Evolutionary conservation across 768 basidiomycete genomes (phyloP).

Genomic region (Wakefieldia striispora): DNA sequence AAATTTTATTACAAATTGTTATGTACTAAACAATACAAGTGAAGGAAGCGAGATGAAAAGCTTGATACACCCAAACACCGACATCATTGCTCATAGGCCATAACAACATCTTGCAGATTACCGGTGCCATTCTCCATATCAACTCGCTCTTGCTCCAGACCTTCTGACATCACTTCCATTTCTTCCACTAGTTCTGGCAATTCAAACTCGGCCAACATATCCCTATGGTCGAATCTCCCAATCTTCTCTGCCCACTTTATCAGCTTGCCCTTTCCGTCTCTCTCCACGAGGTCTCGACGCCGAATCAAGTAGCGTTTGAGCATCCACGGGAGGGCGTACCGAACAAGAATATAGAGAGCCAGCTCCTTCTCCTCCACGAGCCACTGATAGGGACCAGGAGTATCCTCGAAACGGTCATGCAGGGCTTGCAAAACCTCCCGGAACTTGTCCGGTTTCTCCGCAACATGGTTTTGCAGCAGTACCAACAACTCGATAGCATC

Average conservation of each 20-base stretch:
- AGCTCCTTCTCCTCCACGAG: slow-evolving; percentile 25
- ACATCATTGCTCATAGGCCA: slow-evolving; percentile 3
- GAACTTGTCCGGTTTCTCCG: slow-evolving; percentile 23
- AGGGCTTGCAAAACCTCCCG: slow-evolving; percentile 22
- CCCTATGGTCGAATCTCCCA: slow-evolving; percentile 22
- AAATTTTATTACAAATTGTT: too few species aligned
- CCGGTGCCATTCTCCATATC: background rate
- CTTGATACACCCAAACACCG: background rate
- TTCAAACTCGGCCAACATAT: slow-evolving; percentile 21
- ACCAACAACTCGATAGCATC: slow-evolving; percentile 23
- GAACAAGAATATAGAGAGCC: slow-evolving; percentile 21
- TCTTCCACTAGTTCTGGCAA: slow-evolving; percentile 12
- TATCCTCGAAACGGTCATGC: slow-evolving; percentile 23
- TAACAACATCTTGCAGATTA: slow-evolving; percentile 4
- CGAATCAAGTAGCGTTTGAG: slow-evolving; percentile 24
- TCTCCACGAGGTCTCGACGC: slow-evolving; percentile 19
- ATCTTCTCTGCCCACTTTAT: slow-evolving; percentile 15
- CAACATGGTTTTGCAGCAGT: slow-evolving; percentile 17
- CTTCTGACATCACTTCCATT: slow-evolving; percentile 6
- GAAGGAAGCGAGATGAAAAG: background rate
- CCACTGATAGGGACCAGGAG: slow-evolving; percentile 22
- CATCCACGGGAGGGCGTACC: slow-evolving; percentile 27
- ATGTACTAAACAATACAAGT: too few species aligned
- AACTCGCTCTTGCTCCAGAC: background rate
- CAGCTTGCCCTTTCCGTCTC: slow-evolving; percentile 13